Conservation (phyloP, 768 basidiomycete genomes). For the Termitomyces sp. region DNA sequence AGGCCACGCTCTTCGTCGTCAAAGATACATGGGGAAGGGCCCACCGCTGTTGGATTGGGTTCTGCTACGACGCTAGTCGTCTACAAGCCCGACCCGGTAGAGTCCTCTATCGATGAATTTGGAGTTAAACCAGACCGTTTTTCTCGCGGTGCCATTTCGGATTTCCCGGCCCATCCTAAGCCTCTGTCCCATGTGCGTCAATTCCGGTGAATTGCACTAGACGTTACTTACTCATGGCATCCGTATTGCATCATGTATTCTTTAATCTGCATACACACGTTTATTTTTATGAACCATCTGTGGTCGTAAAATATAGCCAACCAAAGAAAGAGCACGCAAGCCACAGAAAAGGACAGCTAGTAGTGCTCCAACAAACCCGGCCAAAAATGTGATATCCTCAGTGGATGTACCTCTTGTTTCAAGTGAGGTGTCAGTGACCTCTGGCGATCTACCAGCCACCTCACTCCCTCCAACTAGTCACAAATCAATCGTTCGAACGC, state of each 20-base stretch:
- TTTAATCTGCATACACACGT: conserved; percentile 12
- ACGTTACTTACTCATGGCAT: conserved; percentile 36
- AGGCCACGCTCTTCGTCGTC: background rate
- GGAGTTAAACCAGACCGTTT: conserved; percentile 31
- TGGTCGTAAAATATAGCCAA: conserved; percentile 46
- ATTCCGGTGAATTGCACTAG: conserved; percentile 53
- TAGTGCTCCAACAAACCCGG: background rate
- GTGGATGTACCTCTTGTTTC: background rate
- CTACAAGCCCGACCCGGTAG: conserved; percentile 42
- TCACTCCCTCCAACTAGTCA: background rate
- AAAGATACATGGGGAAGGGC: background rate
- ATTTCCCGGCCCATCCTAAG: conserved; percentile 41
- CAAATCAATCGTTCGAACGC: background rate
- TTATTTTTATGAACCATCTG: conserved; percentile 7
- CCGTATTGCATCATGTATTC: conserved; percentile 19
- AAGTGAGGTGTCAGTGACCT: background rate
- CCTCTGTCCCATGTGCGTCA: conserved; percentile 86
- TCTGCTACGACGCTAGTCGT: conserved; percentile 76
- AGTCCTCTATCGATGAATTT: conserved; percentile 42
- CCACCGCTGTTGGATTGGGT: conserved; percentile 42
- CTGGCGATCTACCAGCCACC: background rate
- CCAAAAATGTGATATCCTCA: background rate
- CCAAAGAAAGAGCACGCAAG: conserved; percentile 67
- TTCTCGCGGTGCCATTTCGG: conserved; percentile 16
- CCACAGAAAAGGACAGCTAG: conserved; percentile 33